These are phyloP conservation scores for Penicillium italicum DNA, from an alignment of 2,329 filamentous ascomycete species.

Conservation along the genomic window DNA sequence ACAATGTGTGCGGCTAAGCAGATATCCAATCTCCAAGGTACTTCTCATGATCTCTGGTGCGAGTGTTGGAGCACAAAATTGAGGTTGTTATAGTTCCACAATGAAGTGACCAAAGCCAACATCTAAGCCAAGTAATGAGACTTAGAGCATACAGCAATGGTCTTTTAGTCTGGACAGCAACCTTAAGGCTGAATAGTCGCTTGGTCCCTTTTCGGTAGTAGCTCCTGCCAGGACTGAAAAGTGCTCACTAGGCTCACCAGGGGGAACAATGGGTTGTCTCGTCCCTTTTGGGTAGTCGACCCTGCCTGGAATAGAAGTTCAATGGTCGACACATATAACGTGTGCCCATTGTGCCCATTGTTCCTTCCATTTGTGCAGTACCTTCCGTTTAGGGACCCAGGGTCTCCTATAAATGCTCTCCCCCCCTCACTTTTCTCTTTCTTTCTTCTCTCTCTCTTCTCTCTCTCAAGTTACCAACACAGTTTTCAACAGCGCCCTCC, in stretches of 20 bases:
- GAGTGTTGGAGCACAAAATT: neutral
- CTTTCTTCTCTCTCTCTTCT: slow-evolving; percentile 1
- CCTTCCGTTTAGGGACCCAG: neutral
- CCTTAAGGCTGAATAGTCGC: neutral
- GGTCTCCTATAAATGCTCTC: neutral
- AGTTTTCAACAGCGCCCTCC: neutral
- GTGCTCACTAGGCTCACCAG: too few relatives aligned
- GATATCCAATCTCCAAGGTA: too few relatives aligned
- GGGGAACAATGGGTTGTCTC: neutral
- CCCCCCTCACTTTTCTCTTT: neutral
- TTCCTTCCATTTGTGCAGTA: neutral
- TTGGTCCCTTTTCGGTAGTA: neutral
- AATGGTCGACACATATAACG: neutral
- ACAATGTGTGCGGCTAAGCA: neutral
- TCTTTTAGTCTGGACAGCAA: neutral
- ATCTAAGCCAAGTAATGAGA: neutral
- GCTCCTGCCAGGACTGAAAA: neutral
- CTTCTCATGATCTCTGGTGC: neutral
- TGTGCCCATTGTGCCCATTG: neutral
- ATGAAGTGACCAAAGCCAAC: neutral
- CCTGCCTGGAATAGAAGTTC: neutral
- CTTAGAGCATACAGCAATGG: neutral
- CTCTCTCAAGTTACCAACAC: neutral
- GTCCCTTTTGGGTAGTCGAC: neutral
- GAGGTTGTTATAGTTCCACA: neutral